phyloP scores from a whole-genome alignment of 768 basidiomycete species.

The Termitomyces sp. region DNA sequence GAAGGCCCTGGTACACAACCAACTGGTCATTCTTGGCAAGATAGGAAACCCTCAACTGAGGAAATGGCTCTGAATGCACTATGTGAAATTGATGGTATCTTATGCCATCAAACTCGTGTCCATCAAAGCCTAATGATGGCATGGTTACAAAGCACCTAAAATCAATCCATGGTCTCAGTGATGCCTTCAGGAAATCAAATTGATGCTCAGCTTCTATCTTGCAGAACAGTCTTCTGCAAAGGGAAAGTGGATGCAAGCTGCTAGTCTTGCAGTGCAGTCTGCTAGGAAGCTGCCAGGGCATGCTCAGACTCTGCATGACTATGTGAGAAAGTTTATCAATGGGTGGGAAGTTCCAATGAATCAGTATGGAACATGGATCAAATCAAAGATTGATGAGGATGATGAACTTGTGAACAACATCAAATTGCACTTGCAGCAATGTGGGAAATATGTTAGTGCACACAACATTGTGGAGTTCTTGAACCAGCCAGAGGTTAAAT shows the following conservation, averaged over 20 bases:
- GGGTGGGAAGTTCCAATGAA: slow-evolving; percentile 14
- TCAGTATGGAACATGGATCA: slow-evolving; percentile 16
- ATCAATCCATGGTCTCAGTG: too few species aligned
- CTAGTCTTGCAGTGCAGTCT: not conserved
- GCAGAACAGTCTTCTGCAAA: not conserved
- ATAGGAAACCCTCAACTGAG: not conserved
- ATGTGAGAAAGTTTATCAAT: slow-evolving; percentile 13
- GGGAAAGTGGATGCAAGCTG: slow-evolving; percentile 4
- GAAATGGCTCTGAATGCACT: too few species aligned
- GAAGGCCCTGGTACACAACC: too few species aligned
- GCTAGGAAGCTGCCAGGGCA: slow-evolving; percentile 1
- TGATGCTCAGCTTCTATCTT: slow-evolving; percentile 5
- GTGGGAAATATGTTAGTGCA: slow-evolving; percentile 19
- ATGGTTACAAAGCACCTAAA: too few species aligned
- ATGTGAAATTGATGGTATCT: too few species aligned
- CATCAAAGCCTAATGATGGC: too few species aligned
- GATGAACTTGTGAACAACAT: slow-evolving; percentile 15
- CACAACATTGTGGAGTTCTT: slow-evolving; percentile 19
- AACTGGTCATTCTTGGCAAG: not conserved
- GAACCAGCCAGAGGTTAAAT: slow-evolving; percentile 4
- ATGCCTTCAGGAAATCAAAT: slow-evolving; percentile 9
- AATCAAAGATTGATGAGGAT: slow-evolving; percentile 14
- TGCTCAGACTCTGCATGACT: slow-evolving; percentile 12
- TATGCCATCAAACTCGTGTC: too few species aligned
- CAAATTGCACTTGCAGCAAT: too few species aligned